Evolutionary conservation across 1,139 yeast species (phyloP).

Genomic region (Saccharomyces hybrid): DNA sequence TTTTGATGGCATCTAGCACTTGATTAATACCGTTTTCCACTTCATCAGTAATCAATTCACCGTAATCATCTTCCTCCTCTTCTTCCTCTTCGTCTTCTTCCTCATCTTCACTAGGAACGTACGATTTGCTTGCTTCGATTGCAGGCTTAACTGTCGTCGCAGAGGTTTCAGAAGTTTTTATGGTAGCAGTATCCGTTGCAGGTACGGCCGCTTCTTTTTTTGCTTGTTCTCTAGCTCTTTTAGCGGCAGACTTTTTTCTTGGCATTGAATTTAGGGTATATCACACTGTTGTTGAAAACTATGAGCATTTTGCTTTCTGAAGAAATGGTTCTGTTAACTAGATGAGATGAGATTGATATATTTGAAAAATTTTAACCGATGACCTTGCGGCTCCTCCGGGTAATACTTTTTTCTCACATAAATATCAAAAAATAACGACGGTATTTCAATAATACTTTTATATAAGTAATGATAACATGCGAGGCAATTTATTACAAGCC

Average conservation of each 20-base stretch:
- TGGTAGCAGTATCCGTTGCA: slow-evolving; percentile 7
- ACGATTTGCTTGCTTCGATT: slow-evolving; percentile 23
- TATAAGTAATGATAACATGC: background rate
- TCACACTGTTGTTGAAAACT: too few species aligned
- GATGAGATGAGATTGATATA: background rate
- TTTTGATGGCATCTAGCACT: slow-evolving; percentile 63
- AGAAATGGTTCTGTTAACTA: background rate
- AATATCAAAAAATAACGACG: background rate
- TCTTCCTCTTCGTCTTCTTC: slow-evolving; percentile 26
- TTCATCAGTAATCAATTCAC: slow-evolving; percentile 78
- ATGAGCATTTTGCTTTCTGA: background rate
- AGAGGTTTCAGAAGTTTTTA: slow-evolving; percentile 18
- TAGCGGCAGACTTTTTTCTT: slow-evolving; percentile 85
- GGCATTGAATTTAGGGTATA: slow-evolving; percentile 44
- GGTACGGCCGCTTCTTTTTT: slow-evolving; percentile 17
- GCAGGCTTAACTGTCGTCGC: slow-evolving; percentile 20
- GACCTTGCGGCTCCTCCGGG: background rate
- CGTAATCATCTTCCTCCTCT: slow-evolving; percentile 91
- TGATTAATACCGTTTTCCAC: slow-evolving; percentile 73
- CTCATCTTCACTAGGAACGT: slow-evolving; percentile 17
- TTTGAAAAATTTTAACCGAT: background rate
- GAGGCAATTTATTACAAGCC: background rate
- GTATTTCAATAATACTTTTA: background rate
- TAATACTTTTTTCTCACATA: background rate
- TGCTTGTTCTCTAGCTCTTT: slow-evolving; percentile 55